Conservation (phyloP, 1,284 basidiomycete genomes). For the Pseudozyma thailandica region DNA sequence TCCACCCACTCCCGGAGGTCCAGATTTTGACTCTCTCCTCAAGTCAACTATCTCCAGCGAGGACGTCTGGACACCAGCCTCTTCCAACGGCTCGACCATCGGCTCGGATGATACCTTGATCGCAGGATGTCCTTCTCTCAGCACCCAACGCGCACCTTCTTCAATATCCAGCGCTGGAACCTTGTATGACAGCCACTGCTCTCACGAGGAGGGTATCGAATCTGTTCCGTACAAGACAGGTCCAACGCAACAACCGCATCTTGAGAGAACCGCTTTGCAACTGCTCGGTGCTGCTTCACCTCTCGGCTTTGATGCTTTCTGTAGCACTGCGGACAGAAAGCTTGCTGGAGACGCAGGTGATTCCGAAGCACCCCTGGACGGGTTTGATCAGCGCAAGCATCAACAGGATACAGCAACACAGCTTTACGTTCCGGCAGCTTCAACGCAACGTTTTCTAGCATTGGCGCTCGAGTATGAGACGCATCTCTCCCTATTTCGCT, state of each 20-base stretch:
- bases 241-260: too few species aligned
- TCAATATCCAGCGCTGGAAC: not conserved
- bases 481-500: conserved; percentile 3
- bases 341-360: not conserved
- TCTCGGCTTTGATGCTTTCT: too few species aligned
- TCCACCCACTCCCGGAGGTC: not conserved
- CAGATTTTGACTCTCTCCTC: not conserved
- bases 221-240: too few species aligned
- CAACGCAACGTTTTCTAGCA: not conserved
- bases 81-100: not conserved
- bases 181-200: not conserved
- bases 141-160: not conserved
- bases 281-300: too few species aligned
- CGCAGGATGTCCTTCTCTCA: not conserved
- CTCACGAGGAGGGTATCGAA: not conserved
- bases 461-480: conserved; percentile 8
- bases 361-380: conserved; percentile 1
- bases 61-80: not conserved
- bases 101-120: conserved; percentile 5
- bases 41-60: not conserved
- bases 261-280: too few species aligned
- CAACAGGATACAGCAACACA: not conserved
- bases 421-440: not conserved
- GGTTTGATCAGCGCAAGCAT: too few species aligned
- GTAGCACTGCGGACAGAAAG: not conserved